Base-by-base conservation (phyloP, 768 basidiomycete species). In the Rhodotorula sphaerocarpa region DNA sequence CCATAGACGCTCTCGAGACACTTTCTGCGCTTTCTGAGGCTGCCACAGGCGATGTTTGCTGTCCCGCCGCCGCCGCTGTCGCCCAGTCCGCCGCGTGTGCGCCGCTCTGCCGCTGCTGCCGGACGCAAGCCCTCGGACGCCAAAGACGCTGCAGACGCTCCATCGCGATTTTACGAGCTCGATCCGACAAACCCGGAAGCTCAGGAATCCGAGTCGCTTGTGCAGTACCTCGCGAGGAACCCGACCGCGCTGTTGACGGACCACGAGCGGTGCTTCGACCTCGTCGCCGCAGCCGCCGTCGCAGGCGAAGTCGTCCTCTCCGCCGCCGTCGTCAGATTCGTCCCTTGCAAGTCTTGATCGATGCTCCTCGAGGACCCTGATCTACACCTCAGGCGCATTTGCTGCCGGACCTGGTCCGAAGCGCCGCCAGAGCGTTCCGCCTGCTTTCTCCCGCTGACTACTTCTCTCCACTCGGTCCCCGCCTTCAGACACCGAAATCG, bases 401-500 rank as follows among this genome's bases (percentile, higher is more conserved):
- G n/a, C n/a, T n/a, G n/a, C n/a, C n/a, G n/a, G n/a, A n/a, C n/a
- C n/a, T n/a, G n/a, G n/a, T n/a, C n/a, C n/a, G n/a, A n/a, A n/a
- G n/a, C n/a, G n/a, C n/a, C n/a, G n/a, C n/a, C n/a, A n/a, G n/a
- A n/a, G n/a, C n/a, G n/a, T n/a, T n/a, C n/a, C n/a, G n/a, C n/a
- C n/a, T n/a, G n/a, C n/a, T n/a, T n/a, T n/a, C n/a, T n/a, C n/a
- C n/a, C n/a, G n/a, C n/a, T n/a, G n/a, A n/a, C n/a, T n/a, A n/a
- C n/a, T n/a, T n/a, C n/a, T n/a, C n/a, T n/a, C n/a, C n/a, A n/a
- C n/a, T n/a, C n/a, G n/a, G n/a, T n/a, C n/a, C n/a, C n/a, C n/a
- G n/a, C n/a, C n/a, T n/a, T n/a, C 78, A 96, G 93, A 92, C 77
- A 97, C 95, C 16, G 92, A 99, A 76, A 99, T 99, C 71, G 95